Base-by-base conservation (phyloP, 1,284 basidiomycete species). In the Mixia osmundae region DNA sequence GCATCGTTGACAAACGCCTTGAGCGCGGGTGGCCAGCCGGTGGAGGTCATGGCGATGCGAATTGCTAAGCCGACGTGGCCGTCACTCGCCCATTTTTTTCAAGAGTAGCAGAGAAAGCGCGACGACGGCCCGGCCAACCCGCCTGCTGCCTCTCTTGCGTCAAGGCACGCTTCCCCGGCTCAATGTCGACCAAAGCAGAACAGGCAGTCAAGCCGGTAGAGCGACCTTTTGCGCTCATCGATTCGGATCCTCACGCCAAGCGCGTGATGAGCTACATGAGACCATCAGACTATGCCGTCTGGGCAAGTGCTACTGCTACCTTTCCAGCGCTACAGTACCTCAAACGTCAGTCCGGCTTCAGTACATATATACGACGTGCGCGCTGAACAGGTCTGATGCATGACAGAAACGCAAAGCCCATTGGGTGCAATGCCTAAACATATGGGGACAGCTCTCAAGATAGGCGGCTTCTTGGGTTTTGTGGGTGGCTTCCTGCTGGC, bases 181-280 rank as follows among this genome's bases (percentile, higher is more conserved):
- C n/a, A n/a, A n/a, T n/a, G n/a, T n/a, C n/a, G n/a, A n/a, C n/a
- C n/a, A n/a, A n/a, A n/a, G n/a, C n/a, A n/a, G n/a, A n/a, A n/a
- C n/a, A n/a, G n/a, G 35, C 44, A 38, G 39, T 40, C 36, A 43
- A 48, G 40, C 31, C 40, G 33, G 36, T 49, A 24, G 30, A 40
- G 8, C 39, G 42, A 21, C 44, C 46, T 4, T 50, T 29, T 43
- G 46, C 48, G 9, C 39, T 51, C 29, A 41, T 51, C 32, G 47
- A 49, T 32, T 42, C 44, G 18, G 91, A 97, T 64, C 89, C 89
- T 15, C 79, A 91, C 63, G 75, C 76, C 25, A 61, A 62, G 26
- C 72, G 91, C 31, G 89, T 97, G 27, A 61, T 97, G 22, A 64
- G 76, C 46, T 91, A 89, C 62, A 72, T 95, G 60, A 69, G 91